Base-by-base conservation (phyloP, 2,329 filamentous ascomycete genomes). In the Penicillium sp. region DNA sequence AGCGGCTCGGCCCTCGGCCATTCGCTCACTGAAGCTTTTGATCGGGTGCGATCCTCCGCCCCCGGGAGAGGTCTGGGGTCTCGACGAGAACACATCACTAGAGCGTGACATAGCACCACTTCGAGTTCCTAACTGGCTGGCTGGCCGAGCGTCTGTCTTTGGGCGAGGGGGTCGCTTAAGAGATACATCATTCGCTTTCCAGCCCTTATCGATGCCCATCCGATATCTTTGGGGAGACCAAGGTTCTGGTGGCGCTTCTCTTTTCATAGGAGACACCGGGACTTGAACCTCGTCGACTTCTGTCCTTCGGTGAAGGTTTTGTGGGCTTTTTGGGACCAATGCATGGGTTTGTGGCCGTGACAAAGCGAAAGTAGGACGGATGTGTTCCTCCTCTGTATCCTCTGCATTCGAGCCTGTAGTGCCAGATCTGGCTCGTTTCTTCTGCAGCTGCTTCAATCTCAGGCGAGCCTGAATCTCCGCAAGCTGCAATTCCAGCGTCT, bases 391-490 rank as follows among this genome's bases (percentile, higher is more conserved):
- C 10, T 60, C 57, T 23, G 53, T 61, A n/a, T 62, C 59, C 12
- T 61, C 54, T 4, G 52, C 43, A 13, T 62, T 55, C 0, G 57
- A 56, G 37, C 47, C 56, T 20, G 58, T 49, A 13, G 55, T 61
- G 9, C 53, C 57, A 27, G 63, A 56, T 43, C 64, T 61, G 12
- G 54, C 60, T 43, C 61, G 62, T 71, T 64, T 75, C 55, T 84
- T 85, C 67, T 93, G 88, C 12, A 97, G 74, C 64, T 86, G 90
- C 70, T 96, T 97, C 56, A 97, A 71, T 69, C 86, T 93, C 45
- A 97, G 73, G 52, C 87, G 85, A 6, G 91, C 89, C 69, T 97
- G 86, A 50, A 98, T 95, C 47, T 88, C 89, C 56, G 91, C 84
- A 4, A 97, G 75, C 66, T 95, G 85, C 54, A 98, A 74, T 64